These are phyloP conservation scores for Coemansia sp. DNA, from an alignment of 192 early-diverging fungal species.

Conservation along the genomic window DNA sequence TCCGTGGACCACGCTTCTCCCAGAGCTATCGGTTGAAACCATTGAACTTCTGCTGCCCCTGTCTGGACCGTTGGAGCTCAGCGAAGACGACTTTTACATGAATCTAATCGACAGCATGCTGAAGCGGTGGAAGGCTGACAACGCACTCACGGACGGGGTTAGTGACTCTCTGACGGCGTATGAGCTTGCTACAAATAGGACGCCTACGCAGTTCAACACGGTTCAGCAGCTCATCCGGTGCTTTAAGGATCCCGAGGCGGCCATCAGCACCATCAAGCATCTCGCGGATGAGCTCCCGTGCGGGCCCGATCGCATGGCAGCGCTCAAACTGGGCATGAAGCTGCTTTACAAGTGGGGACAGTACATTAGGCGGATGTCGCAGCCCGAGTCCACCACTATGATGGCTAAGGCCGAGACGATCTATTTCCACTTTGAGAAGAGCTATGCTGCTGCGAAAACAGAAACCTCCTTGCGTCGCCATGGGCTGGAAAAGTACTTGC, in stretches of 20 bases:
- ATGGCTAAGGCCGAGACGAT: slow-evolving; percentile 46
- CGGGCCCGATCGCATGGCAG: slow-evolving; percentile 63
- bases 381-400: slow-evolving; percentile 26
- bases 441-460: slow-evolving; percentile 28
- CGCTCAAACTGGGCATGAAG: slow-evolving; percentile 60
- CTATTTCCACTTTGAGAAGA: slow-evolving; percentile 36
- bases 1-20: slow-evolving; percentile 54
- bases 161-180: slow-evolving; percentile 4
- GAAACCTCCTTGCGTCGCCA: slow-evolving; percentile 31
- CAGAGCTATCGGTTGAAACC: slow-evolving; percentile 58
- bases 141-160: background rate
- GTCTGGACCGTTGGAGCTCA: slow-evolving; percentile 54
- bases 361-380: slow-evolving; percentile 44
- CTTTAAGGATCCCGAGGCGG: slow-evolving; percentile 56
- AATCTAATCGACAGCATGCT: slow-evolving; percentile 61
- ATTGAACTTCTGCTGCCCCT: slow-evolving; percentile 61
- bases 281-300: slow-evolving; percentile 60
- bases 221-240: slow-evolving; percentile 59
- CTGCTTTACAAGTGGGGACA: slow-evolving; percentile 50
- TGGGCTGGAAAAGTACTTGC: slow-evolving; percentile 31
- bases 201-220: slow-evolving; percentile 48
- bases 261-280: slow-evolving; percentile 57
- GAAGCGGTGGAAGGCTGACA: slow-evolving; percentile 26
- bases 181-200: slow-evolving; percentile 29
- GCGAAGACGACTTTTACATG: slow-evolving; percentile 65